Percentiles rank a stretch among this genome's conserved stretches.
Evolutionary conservation across 1,139 yeast genomes (phyloP).

Genomic region (Hansenula lynferdii): DNA sequence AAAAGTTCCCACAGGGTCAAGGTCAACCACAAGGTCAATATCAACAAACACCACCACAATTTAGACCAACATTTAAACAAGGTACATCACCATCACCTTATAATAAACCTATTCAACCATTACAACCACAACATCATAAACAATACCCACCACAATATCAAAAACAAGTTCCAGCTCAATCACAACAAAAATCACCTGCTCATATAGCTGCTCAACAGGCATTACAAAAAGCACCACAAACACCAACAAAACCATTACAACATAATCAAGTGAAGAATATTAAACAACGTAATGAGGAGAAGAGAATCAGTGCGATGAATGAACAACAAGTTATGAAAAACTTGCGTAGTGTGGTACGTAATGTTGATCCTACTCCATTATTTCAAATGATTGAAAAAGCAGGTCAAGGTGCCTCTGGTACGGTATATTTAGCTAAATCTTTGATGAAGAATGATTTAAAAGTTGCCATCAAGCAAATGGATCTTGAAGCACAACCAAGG

Average conservation of each 20-base stretch:
- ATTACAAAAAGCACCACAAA: constrained; percentile 20
- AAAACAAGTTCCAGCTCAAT: constrained; percentile 7
- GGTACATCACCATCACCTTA: constrained; percentile 7
- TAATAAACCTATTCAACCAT: constrained; percentile 9
- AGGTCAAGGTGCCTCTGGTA: constrained; percentile 99
- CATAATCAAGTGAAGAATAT: constrained; percentile 25
- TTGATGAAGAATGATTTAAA: constrained; percentile 43
- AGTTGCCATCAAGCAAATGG: constrained; percentile 95
- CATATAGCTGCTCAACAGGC: constrained; percentile 24
- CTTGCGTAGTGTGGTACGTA: constrained; percentile 77
- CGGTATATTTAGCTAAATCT: constrained; percentile 85
- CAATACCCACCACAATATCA: not conserved
- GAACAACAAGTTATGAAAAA: constrained; percentile 86
- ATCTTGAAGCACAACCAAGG: constrained; percentile 86
- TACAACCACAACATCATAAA: constrained; percentile 11
- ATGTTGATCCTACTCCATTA: constrained; percentile 76
- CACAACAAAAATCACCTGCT: constrained; percentile 11
- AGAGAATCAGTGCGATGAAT: constrained; percentile 65
- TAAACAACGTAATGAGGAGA: constrained; percentile 48
- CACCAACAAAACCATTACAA: constrained; percentile 24
- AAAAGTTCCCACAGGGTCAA: no score
- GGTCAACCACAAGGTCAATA: no score
- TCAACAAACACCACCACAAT: constrained; percentile 11
- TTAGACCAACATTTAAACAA: constrained; percentile 5
- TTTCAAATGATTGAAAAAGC: constrained; percentile 90